These are phyloP conservation scores for Lactifluus subvellereus DNA, from an alignment of 768 basidiomycete genomes.

Conservation along the genomic window DNA sequence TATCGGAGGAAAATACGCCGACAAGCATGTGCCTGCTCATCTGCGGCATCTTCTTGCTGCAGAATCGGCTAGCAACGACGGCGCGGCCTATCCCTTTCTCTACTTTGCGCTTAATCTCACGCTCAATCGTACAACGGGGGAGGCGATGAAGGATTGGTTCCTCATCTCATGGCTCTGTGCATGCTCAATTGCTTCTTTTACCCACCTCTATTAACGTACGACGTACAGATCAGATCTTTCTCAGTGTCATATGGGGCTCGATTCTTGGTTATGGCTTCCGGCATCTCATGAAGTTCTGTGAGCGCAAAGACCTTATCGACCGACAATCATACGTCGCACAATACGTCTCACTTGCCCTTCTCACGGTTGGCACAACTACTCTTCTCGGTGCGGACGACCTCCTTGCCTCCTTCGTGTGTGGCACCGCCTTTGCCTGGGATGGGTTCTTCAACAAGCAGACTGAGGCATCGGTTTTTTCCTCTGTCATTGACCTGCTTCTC, in stretches of 20 bases:
- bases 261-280: constrained; percentile 74
- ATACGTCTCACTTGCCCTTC: constrained; percentile 75
- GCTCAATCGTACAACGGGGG: constrained; percentile 52
- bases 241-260: constrained; percentile 72
- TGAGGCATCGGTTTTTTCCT: constrained; percentile 91
- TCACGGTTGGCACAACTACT: constrained; percentile 78
- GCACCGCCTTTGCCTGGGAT: constrained; percentile 96
- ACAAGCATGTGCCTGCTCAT: constrained; percentile 92
- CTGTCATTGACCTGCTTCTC: constrained; percentile 93
- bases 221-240: constrained; percentile 63
- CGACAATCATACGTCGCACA: constrained; percentile 93
- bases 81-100: constrained; percentile 93
- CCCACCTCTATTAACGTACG: constrained; percentile 10
- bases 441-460: constrained; percentile 91
- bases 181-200: constrained; percentile 26
- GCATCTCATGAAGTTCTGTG: constrained; percentile 89
- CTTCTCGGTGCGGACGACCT: constrained; percentile 91
- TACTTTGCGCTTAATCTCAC: constrained; percentile 85
- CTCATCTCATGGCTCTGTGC: constrained; percentile 79
- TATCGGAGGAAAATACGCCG: constrained; percentile 93
- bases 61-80: constrained; percentile 94
- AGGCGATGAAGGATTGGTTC: constrained; percentile 84
- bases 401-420: constrained; percentile 90
- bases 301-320: constrained; percentile 82
- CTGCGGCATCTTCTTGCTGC: constrained; percentile 57